These are phyloP conservation scores for Penicillium cinerascens DNA, from an alignment of 495 filamentous ascomycete species.

Conservation along the genomic window DNA sequence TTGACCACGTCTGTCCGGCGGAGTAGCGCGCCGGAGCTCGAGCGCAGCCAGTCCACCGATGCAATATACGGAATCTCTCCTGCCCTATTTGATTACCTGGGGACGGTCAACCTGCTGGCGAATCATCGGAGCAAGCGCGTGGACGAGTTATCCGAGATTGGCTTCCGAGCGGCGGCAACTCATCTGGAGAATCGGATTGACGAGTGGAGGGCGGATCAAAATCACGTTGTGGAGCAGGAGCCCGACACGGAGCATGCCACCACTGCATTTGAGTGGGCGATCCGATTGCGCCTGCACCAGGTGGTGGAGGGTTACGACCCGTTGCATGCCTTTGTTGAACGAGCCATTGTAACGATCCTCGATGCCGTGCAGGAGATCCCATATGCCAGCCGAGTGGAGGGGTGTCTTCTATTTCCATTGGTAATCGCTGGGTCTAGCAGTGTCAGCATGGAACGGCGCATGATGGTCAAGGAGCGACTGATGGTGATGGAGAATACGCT, in stretches of 20 bases:
- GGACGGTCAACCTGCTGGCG: conserved; percentile 30
- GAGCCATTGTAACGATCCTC: conserved; percentile 12
- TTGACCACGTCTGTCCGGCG: conserved; percentile 11
- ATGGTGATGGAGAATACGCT: conserved; percentile 33
- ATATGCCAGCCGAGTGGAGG: conserved; percentile 26
- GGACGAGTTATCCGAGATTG: conserved; percentile 30
- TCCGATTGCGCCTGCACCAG: conserved; percentile 28
- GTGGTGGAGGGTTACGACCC: conserved; percentile 28
- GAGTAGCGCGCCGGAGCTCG: conserved; percentile 8
- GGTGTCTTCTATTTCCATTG: conserved; percentile 26
- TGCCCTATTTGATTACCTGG: conserved; percentile 21
- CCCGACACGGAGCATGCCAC: conserved; percentile 17
- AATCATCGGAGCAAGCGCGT: conserved; percentile 25
- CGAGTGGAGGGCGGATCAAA: conserved; percentile 18
- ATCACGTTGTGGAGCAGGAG: background rate
- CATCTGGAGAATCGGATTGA: conserved; percentile 21
- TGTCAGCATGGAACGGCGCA: conserved; percentile 19
- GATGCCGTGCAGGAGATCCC: conserved; percentile 20
- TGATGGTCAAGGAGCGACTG: conserved; percentile 27
- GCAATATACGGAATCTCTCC: conserved; percentile 25
- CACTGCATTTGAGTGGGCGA: conserved; percentile 28
- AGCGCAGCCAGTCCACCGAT: conserved; percentile 9
- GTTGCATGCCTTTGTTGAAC: conserved; percentile 18
- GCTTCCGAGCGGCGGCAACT: conserved; percentile 25
- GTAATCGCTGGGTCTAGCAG: conserved; percentile 29